Evolutionary conservation across 2,329 filamentous ascomycete species (phyloP).

Genomic region (Xylariaceae sp.): DNA sequence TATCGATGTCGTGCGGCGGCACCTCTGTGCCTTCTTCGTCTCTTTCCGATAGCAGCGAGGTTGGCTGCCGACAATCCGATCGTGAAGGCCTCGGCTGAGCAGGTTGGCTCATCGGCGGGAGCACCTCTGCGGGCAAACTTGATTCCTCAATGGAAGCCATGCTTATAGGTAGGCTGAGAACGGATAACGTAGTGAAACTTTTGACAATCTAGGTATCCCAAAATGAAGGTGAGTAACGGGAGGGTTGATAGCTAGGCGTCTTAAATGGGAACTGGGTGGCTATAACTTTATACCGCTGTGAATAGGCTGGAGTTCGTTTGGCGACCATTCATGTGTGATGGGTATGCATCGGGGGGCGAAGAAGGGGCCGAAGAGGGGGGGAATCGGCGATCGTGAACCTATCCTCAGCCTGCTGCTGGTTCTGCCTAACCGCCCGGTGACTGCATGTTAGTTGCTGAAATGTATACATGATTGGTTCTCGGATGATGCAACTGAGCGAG

Average conservation of each 20-base stretch:
- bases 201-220: background rate
- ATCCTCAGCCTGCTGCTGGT: constrained; percentile 8
- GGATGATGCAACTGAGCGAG: background rate
- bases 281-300: constrained; percentile 1
- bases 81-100: background rate
- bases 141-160: constrained; percentile 2
- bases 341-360: background rate
- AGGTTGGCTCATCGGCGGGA: background rate
- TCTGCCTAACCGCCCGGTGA: constrained; percentile 11
- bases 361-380: no score
- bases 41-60: background rate
- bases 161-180: background rate
- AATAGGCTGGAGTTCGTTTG: background rate
- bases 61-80: background rate
- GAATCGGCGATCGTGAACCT: no score
- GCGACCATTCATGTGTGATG: background rate
- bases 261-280: background rate
- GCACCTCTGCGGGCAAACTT: background rate
- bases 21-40: background rate
- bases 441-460: constrained; percentile 1
- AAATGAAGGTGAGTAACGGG: background rate
- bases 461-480: constrained; percentile 11
- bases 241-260: background rate
- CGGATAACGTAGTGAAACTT: background rate
- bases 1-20: constrained; percentile 6